Evolutionary conservation across 306 rosid genomes (phyloP).

Genomic region (Vigna unguiculata): DNA sequence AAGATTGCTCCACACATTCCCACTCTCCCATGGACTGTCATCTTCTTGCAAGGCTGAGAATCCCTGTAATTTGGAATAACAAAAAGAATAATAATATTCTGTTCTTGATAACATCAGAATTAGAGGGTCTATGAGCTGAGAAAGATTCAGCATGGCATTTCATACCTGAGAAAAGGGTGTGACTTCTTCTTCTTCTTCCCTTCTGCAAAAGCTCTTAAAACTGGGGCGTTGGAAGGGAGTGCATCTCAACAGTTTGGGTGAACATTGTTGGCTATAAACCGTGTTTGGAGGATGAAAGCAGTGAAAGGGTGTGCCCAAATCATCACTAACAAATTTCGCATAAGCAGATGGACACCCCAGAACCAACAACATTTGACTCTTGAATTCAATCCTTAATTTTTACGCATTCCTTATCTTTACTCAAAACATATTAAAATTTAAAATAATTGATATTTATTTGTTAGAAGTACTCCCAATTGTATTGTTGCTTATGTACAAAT

Average conservation of each 20-base stretch:
- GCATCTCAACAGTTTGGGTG: constrained; percentile 24
- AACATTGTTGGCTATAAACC: not conserved
- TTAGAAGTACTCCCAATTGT: too few relatives aligned
- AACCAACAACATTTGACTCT: constrained; percentile 51
- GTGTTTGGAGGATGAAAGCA: constrained; percentile 34
- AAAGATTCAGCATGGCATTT: not conserved
- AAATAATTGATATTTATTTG: too few relatives aligned
- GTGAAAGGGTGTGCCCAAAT: constrained; percentile 33
- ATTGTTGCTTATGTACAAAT: too few relatives aligned
- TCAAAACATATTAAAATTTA: too few relatives aligned
- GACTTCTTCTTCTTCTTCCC: constrained; percentile 37
- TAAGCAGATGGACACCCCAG: constrained; percentile 36
- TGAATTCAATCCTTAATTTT: not conserved
- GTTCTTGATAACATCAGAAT: not conserved
- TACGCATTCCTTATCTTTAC: too few relatives aligned
- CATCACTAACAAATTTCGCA: not conserved
- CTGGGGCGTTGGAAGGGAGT: constrained; percentile 41
- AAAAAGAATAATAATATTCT: not conserved
- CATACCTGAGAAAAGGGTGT: constrained; percentile 54
- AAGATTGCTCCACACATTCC: constrained; percentile 66
- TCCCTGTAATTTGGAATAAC: constrained; percentile 53
- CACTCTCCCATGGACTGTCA: constrained; percentile 71
- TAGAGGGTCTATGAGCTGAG: not conserved
- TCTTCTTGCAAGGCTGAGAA: constrained; percentile 60
- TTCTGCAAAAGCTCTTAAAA: constrained; percentile 55